Evolutionary conservation across 768 basidiomycete genomes (phyloP).

Genomic region (Strobilomyces dryophilus): DNA sequence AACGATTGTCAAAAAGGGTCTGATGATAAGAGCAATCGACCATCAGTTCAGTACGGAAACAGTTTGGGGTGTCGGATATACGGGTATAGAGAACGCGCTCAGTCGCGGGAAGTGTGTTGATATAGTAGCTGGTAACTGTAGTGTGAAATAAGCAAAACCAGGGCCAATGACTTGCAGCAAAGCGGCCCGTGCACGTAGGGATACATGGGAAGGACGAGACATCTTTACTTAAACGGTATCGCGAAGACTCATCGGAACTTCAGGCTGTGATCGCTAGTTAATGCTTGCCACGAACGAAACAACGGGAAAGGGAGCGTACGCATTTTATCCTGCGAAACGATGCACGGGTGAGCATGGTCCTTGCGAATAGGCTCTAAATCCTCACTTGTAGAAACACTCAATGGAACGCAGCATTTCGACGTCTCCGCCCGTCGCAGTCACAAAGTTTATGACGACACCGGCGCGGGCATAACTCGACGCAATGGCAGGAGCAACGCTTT

Average conservation of each 20-base stretch:
- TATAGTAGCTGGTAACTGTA: slow-evolving; percentile 46
- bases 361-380: slow-evolving; percentile 7
- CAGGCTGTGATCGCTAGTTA: slow-evolving; percentile 51
- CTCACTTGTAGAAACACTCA: slow-evolving; percentile 97
- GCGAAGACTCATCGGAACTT: slow-evolving; percentile 87
- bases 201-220: slow-evolving; percentile 62
- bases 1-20: slow-evolving; percentile 35
- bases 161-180: slow-evolving; percentile 28
- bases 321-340: slow-evolving; percentile 70
- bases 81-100: slow-evolving; percentile 64
- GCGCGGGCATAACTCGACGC: slow-evolving; percentile 80
- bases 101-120: slow-evolving; percentile 34
- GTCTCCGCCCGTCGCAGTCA: slow-evolving; percentile 95
- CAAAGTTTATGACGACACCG: slow-evolving; percentile 93
- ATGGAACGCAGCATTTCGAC: slow-evolving; percentile 98
- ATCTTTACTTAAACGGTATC: slow-evolving; percentile 77
- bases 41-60: slow-evolving; percentile 53
- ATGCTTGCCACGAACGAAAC: slow-evolving; percentile 15
- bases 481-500: slow-evolving; percentile 81
- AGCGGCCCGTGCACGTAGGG: slow-evolving; percentile 59
- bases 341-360: slow-evolving; percentile 12
- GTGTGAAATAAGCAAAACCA: slow-evolving; percentile 35
- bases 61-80: slow-evolving; percentile 56
- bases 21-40: slow-evolving; percentile 37
- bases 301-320: slow-evolving; percentile 43